Conservation (phyloP, 2,329 filamentous ascomycete species). For the Penicillium olsonii region DNA sequence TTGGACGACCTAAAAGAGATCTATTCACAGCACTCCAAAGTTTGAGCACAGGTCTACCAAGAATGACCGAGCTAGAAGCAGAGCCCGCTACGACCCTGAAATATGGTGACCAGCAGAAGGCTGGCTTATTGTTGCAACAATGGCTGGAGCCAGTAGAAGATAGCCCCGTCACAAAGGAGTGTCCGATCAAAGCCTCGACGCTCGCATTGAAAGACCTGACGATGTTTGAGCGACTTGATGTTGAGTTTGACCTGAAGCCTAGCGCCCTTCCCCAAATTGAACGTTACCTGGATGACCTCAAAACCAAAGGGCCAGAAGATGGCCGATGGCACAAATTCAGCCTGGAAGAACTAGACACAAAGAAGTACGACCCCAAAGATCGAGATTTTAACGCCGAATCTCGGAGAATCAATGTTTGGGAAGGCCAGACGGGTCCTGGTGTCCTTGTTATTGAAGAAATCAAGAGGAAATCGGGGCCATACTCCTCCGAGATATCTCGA, state of each 20-base stretch:
- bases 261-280: not conserved
- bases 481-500: not conserved
- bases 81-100: too few relatives aligned
- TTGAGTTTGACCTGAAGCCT: not conserved
- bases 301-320: not conserved
- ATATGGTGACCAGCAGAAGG: too few relatives aligned
- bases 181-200: not conserved
- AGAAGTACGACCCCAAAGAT: not conserved
- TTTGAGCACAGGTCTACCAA: too few relatives aligned
- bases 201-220: not conserved
- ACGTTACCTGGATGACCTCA: not conserved
- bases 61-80: too few relatives aligned
- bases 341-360: not conserved
- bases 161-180: too few relatives aligned
- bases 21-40: too few relatives aligned
- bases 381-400: not conserved
- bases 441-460: slow-evolving; percentile 1
- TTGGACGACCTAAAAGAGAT: too few relatives aligned
- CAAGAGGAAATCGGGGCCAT: not conserved
- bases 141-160: too few relatives aligned
- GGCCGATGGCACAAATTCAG: not conserved
- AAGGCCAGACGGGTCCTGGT: not conserved
- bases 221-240: not conserved
- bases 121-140: too few relatives aligned
- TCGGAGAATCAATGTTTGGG: not conserved